These are phyloP conservation scores for Wickerhamiella slavikovae DNA, from an alignment of 805 yeast genomes.

Conservation along the genomic window DNA sequence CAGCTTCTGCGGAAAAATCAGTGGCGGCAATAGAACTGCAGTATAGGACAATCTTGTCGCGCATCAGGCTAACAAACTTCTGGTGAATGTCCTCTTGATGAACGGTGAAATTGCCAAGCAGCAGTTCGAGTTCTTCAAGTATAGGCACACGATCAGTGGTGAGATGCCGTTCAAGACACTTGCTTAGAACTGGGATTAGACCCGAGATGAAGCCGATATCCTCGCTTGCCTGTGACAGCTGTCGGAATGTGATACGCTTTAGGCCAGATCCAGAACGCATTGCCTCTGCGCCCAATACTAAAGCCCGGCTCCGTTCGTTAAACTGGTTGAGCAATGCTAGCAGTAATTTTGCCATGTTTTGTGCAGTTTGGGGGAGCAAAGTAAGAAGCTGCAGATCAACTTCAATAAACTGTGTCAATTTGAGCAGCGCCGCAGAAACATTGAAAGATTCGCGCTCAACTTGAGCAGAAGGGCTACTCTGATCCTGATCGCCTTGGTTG, in stretches of 20 bases:
- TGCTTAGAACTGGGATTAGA: conserved; percentile 20
- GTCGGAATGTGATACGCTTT: conserved; percentile 53
- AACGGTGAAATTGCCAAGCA: conserved; percentile 26
- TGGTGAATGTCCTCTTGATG: conserved; percentile 44
- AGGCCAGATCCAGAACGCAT: conserved; percentile 46
- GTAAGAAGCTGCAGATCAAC: conserved; percentile 36
- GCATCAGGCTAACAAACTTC: conserved; percentile 51
- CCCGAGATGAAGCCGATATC: conserved; percentile 30
- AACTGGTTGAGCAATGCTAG: conserved; percentile 28
- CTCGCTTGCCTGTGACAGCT: conserved; percentile 47
- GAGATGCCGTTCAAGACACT: conserved; percentile 16
- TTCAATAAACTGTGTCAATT: conserved; percentile 23
- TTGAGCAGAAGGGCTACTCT: background rate
- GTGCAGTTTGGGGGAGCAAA: conserved; percentile 28
- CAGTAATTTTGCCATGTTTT: conserved; percentile 14
- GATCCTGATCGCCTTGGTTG: background rate
- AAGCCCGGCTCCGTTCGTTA: conserved; percentile 34
- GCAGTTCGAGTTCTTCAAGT: conserved; percentile 19
- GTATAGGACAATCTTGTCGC: conserved; percentile 35
- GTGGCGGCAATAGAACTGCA: conserved; percentile 26
- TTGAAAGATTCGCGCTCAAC: conserved; percentile 37
- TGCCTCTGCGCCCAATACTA: conserved; percentile 58
- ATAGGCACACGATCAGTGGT: conserved; percentile 5
- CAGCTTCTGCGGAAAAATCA: conserved; percentile 28
- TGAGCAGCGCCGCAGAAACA: conserved; percentile 30